Evolutionary conservation across 768 basidiomycete species (phyloP).

Genomic region (Leccinum boreale): DNA sequence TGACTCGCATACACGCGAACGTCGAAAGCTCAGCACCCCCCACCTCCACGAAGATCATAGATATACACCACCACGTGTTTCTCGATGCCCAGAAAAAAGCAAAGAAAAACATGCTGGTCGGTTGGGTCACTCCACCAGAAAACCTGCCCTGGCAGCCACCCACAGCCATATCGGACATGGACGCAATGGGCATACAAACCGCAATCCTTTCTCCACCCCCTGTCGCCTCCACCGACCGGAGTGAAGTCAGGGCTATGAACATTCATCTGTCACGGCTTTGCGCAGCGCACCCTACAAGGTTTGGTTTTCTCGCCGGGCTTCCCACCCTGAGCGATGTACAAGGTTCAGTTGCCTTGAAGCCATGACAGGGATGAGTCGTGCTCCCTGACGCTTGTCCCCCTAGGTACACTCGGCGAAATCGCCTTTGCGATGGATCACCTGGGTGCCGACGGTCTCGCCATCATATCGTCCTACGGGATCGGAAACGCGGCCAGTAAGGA

Average conservation of each 20-base stretch:
- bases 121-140: constrained; percentile 61
- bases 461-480: constrained; percentile 66
- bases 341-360: constrained; percentile 36
- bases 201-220: constrained; percentile 71
- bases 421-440: constrained; percentile 58
- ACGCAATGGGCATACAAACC: constrained; percentile 50
- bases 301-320: constrained; percentile 68
- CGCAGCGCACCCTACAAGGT: constrained; percentile 47
- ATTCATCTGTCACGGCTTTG: constrained; percentile 46
- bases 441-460: constrained; percentile 58
- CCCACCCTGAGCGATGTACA: constrained; percentile 61
- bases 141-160: constrained; percentile 65
- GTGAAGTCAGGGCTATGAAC: constrained; percentile 46
- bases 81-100: constrained; percentile 49
- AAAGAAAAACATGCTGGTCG: constrained; percentile 42
- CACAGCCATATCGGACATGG: constrained; percentile 61
- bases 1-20: constrained; percentile 12
- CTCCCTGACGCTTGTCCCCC: constrained; percentile 6
- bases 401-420: constrained; percentile 62
- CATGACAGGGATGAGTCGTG: not conserved
- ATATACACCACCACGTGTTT: constrained; percentile 80
- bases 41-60: constrained; percentile 35
- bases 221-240: constrained; percentile 42
- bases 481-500: constrained; percentile 51
- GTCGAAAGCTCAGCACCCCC: not conserved